Conservation (phyloP, 345 rosid species). For the Carallia brachiata region DNA sequence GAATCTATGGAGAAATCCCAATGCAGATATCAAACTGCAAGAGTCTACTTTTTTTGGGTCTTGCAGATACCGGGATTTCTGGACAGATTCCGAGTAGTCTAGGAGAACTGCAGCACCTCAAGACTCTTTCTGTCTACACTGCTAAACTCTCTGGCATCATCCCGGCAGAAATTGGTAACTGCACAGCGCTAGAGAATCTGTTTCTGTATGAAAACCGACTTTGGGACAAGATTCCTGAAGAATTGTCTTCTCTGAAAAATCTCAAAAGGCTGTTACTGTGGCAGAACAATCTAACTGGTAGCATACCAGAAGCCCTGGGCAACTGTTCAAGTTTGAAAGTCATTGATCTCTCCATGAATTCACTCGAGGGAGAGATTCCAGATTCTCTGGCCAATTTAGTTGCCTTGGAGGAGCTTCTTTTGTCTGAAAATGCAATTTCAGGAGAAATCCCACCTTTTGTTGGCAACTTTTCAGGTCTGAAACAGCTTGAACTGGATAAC, state of each 20-base stretch:
- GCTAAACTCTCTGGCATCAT: constrained; percentile 55
- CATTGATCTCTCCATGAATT: constrained; percentile 61
- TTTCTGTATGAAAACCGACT: constrained; percentile 60
- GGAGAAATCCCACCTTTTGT: constrained; percentile 45
- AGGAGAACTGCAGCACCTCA: constrained; percentile 55
- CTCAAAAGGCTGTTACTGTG: constrained; percentile 55
- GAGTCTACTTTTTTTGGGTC: constrained; percentile 45
- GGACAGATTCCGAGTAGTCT: constrained; percentile 52
- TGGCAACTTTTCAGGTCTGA: constrained; percentile 45
- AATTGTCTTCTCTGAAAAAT: constrained; percentile 42
- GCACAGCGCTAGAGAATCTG: constrained; percentile 50
- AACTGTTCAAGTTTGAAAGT: constrained; percentile 45
- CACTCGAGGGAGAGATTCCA: constrained; percentile 47
- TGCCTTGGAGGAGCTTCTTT: constrained; percentile 55
- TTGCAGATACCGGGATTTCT: constrained; percentile 64
- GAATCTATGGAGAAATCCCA: constrained; percentile 57
- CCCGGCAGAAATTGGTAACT: constrained; percentile 54
- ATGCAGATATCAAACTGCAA: constrained; percentile 54
- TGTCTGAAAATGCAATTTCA: constrained; percentile 53
- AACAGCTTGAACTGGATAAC: constrained; percentile 66
- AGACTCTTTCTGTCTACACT: constrained; percentile 60
- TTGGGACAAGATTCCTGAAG: constrained; percentile 51
- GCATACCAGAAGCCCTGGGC: constrained; percentile 46
- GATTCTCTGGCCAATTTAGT: constrained; percentile 38
- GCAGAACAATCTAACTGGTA: constrained; percentile 58